Evolutionary conservation across 495 filamentous ascomycete species (phyloP).

Genomic region (Hyaloscypha finlandica): DNA sequence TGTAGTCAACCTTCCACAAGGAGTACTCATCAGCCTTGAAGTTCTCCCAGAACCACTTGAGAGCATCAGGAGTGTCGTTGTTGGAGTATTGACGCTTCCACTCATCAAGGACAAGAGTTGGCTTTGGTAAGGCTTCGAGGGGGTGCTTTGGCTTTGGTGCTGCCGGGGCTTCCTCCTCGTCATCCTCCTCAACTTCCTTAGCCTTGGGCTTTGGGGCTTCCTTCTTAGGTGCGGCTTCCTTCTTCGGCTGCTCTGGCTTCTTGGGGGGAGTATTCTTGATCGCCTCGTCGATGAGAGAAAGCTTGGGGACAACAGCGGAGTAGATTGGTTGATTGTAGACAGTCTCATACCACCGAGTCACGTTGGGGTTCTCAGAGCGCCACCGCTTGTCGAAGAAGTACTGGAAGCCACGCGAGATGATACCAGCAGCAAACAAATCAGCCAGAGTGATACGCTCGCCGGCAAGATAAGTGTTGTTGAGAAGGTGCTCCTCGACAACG

Average conservation of each 20-base stretch:
- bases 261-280: conserved; percentile 89
- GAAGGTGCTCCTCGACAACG: conserved; percentile 83
- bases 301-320: conserved; percentile 71
- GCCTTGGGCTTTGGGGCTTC: conserved; percentile 55
- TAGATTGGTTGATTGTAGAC: conserved; percentile 90
- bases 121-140: conserved; percentile 78
- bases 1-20: conserved; percentile 89
- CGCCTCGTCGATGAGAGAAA: conserved; percentile 76
- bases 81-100: conserved; percentile 99
- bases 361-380: conserved; percentile 76
- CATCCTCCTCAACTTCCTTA: conserved; percentile 61
- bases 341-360: conserved; percentile 92
- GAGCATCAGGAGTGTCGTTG: conserved; percentile 80
- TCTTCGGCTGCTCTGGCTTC: conserved; percentile 69
- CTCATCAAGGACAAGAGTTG: conserved; percentile 85
- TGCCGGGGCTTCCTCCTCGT: conserved; percentile 68
- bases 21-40: conserved; percentile 92
- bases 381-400: conserved; percentile 87
- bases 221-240: conserved; percentile 56
- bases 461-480: conserved; percentile 93
- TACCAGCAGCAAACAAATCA: conserved; percentile 78
- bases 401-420: conserved; percentile 83
- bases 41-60: conserved; percentile 99
- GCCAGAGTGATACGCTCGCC: conserved; percentile 96
- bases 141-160: conserved; percentile 96